phyloP scores from a whole-genome alignment of 495 filamentous ascomycete genomes.

The Penicillium steckii region DNA sequence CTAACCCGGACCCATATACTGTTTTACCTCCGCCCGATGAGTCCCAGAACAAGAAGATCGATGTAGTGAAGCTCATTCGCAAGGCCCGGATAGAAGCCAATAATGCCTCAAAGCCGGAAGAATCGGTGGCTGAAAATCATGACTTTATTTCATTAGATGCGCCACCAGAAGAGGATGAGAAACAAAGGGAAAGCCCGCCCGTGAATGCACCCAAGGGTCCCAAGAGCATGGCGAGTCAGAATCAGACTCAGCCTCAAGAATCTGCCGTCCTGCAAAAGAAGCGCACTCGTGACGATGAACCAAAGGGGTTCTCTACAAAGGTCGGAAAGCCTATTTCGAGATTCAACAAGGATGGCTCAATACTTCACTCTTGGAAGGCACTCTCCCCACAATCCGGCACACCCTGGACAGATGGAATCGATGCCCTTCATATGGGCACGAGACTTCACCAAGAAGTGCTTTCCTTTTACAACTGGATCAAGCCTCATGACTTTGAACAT shows the following conservation, averaged over 20 bases:
- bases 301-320: conserved; percentile 50
- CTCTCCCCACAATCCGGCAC: conserved; percentile 41
- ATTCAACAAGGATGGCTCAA: conserved; percentile 40
- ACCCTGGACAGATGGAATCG: conserved; percentile 58
- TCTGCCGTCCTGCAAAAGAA: conserved; percentile 37
- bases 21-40: conserved; percentile 71
- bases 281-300: conserved; percentile 66
- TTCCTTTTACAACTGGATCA: conserved; percentile 84
- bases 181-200: conserved; percentile 21
- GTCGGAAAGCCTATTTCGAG: conserved; percentile 44
- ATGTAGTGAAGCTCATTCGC: conserved; percentile 83
- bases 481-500: conserved; percentile 74
- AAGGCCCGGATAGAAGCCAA: conserved; percentile 63
- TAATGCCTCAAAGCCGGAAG: conserved; percentile 39
- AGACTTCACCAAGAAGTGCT: conserved; percentile 80
- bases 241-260: not conserved
- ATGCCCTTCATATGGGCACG: conserved; percentile 30
- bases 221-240: conserved; percentile 6
- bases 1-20: conserved; percentile 91
- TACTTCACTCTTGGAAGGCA: conserved; percentile 59
- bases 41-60: conserved; percentile 64
- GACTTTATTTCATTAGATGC: conserved; percentile 80
- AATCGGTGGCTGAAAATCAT: conserved; percentile 59
- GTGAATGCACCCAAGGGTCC: conserved; percentile 37
- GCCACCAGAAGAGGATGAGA: not conserved